Percentiles rank a stretch among this genome's conserved stretches.
These are phyloP conservation scores for Erysiphe pulchra DNA, from an alignment of 2,329 filamentous ascomycete species.

Conservation along the genomic window DNA sequence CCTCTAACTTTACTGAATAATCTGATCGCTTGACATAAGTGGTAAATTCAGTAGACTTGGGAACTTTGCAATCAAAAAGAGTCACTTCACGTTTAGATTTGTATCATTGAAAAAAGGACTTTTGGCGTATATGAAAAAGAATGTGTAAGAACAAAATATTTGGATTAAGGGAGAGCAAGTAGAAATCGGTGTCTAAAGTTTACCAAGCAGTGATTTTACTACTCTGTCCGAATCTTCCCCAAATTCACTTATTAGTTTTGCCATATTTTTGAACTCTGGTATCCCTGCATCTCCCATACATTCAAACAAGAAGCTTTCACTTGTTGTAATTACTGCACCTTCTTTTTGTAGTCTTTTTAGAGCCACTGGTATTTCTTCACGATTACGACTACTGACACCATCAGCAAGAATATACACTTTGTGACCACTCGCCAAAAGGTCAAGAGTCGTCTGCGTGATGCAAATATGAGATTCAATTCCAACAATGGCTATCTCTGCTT, in stretches of 20 bases:
- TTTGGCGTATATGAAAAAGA: too few relatives aligned
- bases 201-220: slow-evolving; percentile 38
- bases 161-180: too few relatives aligned
- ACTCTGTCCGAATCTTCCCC: slow-evolving; percentile 42
- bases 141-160: too few relatives aligned
- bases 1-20: too few relatives aligned
- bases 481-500: slow-evolving; percentile 45
- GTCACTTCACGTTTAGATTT: too few relatives aligned
- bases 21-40: too few relatives aligned
- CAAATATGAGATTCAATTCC: slow-evolving; percentile 91
- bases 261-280: slow-evolving; percentile 46
- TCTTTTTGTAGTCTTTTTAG: slow-evolving; percentile 49
- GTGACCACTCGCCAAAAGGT: slow-evolving; percentile 51
- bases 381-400: slow-evolving; percentile 69
- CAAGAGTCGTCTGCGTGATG: slow-evolving; percentile 74
- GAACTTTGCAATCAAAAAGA: background rate
- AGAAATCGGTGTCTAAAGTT: slow-evolving; percentile 19
- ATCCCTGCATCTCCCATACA: slow-evolving; percentile 58
- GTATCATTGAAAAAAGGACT: too few relatives aligned
- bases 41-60: too few relatives aligned
- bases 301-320: slow-evolving; percentile 79
- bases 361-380: slow-evolving; percentile 55
- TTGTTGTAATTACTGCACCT: slow-evolving; percentile 58
- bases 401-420: slow-evolving; percentile 71
- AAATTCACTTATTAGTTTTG: slow-evolving; percentile 54